Conservation (phyloP, 225 moss, liverwort and hornwort species). For the Thuidium tamariscinum region DNA sequence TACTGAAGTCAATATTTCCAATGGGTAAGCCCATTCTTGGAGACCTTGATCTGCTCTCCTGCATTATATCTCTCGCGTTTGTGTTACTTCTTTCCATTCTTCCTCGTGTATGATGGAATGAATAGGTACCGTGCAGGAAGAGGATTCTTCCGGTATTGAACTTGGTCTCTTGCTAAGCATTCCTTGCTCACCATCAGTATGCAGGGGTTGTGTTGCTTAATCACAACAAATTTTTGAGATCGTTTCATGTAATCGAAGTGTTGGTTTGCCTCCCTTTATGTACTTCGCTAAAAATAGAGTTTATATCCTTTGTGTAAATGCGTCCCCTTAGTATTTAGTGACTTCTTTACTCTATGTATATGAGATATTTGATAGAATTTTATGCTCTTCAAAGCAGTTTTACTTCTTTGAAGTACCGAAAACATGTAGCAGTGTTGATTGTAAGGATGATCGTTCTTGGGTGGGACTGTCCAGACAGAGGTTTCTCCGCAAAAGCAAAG, state of each 20-base stretch:
- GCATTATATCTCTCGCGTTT: not conserved
- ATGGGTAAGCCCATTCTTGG: not conserved
- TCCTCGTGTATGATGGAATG: not conserved
- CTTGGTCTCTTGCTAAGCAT: not conserved
- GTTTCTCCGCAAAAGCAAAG: not conserved
- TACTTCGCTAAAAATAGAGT: not conserved
- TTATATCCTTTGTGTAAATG: not conserved
- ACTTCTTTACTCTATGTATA: not conserved
- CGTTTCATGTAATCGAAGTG: not conserved
- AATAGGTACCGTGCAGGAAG: not conserved
- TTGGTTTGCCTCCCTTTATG: not conserved
- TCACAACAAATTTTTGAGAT: not conserved
- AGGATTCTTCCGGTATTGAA: not conserved
- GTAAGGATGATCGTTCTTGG: not conserved
- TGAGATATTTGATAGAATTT: not conserved
- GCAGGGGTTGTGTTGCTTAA: not conserved
- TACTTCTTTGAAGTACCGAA: not conserved
- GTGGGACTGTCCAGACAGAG: not conserved
- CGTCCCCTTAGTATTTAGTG: not conserved
- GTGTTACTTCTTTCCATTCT: not conserved
- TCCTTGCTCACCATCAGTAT: not conserved
- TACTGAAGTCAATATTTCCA: conserved; percentile 7
- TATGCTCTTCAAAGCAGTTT: not conserved
- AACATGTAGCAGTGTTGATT: not conserved
- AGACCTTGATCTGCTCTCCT: not conserved